These are phyloP conservation scores for Trichoderma asperelloides DNA, from an alignment of 495 filamentous ascomycete species.

Conservation along the genomic window DNA sequence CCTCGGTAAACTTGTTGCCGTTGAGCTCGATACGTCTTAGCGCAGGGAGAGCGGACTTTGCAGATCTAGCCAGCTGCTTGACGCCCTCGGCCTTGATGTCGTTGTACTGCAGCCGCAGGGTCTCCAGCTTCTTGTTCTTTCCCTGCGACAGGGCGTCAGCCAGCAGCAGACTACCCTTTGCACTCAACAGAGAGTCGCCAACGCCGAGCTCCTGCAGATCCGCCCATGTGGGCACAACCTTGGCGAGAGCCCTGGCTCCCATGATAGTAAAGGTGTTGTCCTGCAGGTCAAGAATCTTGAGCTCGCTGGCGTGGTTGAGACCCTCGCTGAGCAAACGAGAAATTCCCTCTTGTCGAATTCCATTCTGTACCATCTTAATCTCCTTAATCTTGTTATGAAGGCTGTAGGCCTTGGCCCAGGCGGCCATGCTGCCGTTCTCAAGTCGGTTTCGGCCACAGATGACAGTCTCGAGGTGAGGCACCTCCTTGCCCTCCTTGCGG, in stretches of 20 bases:
- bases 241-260: conserved; percentile 70
- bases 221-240: conserved; percentile 64
- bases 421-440: conserved; percentile 90
- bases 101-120: conserved; percentile 84
- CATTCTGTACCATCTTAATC: conserved; percentile 98
- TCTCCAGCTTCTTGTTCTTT: conserved; percentile 66
- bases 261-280: conserved; percentile 90
- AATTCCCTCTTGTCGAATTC: conserved; percentile 90
- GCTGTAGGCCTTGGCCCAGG: conserved; percentile 80
- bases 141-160: conserved; percentile 64
- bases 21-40: conserved; percentile 85
- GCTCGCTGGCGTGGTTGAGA: conserved; percentile 51
- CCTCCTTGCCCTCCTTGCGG: conserved; percentile 52
- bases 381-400: conserved; percentile 70
- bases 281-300: conserved; percentile 79
- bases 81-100: conserved; percentile 73
- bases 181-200: conserved; percentile 74
- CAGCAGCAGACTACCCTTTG: conserved; percentile 68
- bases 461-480: conserved; percentile 80
- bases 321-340: conserved; percentile 66
- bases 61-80: conserved; percentile 56
- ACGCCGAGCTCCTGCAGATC: conserved; percentile 76
- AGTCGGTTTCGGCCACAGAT: conserved; percentile 92
- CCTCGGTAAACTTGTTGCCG: conserved; percentile 88
- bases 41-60: conserved; percentile 54